Conservation (phyloP, 2,329 filamentous ascomycete genomes). For the Tolypocladium cylindrosporum region DNA sequence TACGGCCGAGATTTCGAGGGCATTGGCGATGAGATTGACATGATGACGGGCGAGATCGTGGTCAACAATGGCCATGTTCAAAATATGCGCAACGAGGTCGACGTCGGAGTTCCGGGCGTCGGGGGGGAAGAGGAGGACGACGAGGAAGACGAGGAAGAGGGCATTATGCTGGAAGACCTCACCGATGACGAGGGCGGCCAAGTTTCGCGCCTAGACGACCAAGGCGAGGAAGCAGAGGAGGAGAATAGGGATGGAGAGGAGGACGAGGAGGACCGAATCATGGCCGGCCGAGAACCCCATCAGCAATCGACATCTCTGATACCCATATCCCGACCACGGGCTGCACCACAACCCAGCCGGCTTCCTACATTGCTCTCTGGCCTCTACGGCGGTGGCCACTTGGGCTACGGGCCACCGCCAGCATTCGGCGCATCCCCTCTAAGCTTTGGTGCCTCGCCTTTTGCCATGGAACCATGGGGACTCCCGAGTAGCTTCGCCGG, state of each 20-base stretch:
- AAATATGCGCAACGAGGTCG: constrained; percentile 46
- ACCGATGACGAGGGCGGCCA: constrained; percentile 10
- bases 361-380: constrained; percentile 3
- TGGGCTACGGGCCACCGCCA: constrained; percentile 4
- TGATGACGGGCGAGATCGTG: constrained; percentile 71
- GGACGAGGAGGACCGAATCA: constrained; percentile 8
- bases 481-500: constrained; percentile 2
- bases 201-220: background rate
- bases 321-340: background rate
- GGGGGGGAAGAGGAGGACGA: constrained; percentile 21
- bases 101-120: constrained; percentile 22
- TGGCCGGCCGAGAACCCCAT: constrained; percentile 4
- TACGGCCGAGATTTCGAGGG: constrained; percentile 76
- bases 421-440: constrained; percentile 10
- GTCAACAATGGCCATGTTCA: constrained; percentile 82
- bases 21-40: constrained; percentile 82
- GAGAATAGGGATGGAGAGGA: constrained; percentile 1
- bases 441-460: constrained; percentile 8
- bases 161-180: constrained; percentile 21
- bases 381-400: constrained; percentile 2
- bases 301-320: constrained; percentile 4
- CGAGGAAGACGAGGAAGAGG: constrained; percentile 25
- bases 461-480: constrained; percentile 6
- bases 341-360: background rate
- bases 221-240: background rate